Evolutionary conservation across 78 protist species (phyloP).

Genomic region (Dictyostelium purpureum): DNA sequence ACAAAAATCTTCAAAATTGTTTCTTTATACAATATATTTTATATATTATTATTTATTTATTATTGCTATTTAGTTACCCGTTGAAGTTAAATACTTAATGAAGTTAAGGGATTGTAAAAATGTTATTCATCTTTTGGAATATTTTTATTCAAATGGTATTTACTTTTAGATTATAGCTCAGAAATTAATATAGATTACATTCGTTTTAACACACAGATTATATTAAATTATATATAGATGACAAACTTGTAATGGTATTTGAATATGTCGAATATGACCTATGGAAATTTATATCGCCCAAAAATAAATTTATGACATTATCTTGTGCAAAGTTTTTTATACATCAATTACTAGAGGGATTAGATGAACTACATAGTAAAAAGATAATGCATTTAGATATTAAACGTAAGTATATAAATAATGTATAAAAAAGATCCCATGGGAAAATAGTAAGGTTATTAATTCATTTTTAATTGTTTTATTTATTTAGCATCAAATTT

Average conservation of each 20-base stretch:
- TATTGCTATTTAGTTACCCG: conserved; percentile 11
- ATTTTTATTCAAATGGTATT: conserved; percentile 55
- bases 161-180: neutral
- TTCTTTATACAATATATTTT: neutral
- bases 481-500: conserved; percentile 86
- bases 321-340: conserved; percentile 37
- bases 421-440: neutral
- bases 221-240: neutral
- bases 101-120: conserved; percentile 43
- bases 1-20: neutral
- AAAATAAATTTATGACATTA: conserved; percentile 14
- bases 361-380: conserved; percentile 24
- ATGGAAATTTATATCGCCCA: conserved; percentile 69
- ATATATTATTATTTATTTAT: neutral
- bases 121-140: conserved; percentile 28
- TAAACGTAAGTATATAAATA: conserved; percentile 35
- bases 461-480: neutral
- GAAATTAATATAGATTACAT: neutral
- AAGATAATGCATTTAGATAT: conserved; percentile 63
- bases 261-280: conserved; percentile 64
- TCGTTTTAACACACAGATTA: too few relatives aligned
- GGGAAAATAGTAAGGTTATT: neutral
- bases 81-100: conserved; percentile 53
- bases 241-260: conserved; percentile 40
- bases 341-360: conserved; percentile 24